Conservation (phyloP, 306 rosid genomes). For the Begonia masoniana region DNA sequence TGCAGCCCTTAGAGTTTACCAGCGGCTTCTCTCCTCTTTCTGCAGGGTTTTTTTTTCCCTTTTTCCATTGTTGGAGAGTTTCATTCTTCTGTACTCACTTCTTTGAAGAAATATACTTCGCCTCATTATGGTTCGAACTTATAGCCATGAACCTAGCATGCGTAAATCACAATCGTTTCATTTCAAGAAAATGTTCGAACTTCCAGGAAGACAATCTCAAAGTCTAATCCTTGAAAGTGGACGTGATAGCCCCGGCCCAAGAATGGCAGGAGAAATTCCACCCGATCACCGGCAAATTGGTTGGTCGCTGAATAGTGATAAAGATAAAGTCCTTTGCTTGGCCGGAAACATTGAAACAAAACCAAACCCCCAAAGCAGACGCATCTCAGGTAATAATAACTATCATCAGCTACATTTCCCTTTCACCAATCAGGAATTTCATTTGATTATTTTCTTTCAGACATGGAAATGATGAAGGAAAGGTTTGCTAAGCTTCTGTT, state of each 20-base stretch:
- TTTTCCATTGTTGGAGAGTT: constrained; percentile 9
- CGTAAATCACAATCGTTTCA: constrained; percentile 63
- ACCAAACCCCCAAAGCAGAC: constrained; percentile 15
- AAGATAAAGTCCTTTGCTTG: constrained; percentile 12
- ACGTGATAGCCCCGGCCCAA: constrained; percentile 19
- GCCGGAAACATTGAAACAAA: constrained; percentile 10
- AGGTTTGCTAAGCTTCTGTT: constrained; percentile 77
- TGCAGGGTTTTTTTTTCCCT: background rate
- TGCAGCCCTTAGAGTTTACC: background rate
- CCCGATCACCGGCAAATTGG: constrained; percentile 15
- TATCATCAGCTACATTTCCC: too few species aligned
- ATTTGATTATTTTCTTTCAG: constrained; percentile 22
- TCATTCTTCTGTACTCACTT: constrained; percentile 10
- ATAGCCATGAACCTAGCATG: constrained; percentile 27
- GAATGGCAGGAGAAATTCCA: constrained; percentile 5
- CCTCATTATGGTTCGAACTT: constrained; percentile 55
- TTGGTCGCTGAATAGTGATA: constrained; percentile 4
- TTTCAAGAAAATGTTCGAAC: constrained; percentile 53
- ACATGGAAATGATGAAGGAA: constrained; percentile 64
- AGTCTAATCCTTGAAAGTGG: constrained; percentile 31
- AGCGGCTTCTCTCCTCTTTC: background rate
- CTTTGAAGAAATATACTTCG: constrained; percentile 5
- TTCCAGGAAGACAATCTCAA: constrained; percentile 40
- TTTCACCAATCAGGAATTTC: too few species aligned
- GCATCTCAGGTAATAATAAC: constrained; percentile 24